Base-by-base conservation (phyloP, 805 yeast species). In the Lachancea lanzarotensis region DNA sequence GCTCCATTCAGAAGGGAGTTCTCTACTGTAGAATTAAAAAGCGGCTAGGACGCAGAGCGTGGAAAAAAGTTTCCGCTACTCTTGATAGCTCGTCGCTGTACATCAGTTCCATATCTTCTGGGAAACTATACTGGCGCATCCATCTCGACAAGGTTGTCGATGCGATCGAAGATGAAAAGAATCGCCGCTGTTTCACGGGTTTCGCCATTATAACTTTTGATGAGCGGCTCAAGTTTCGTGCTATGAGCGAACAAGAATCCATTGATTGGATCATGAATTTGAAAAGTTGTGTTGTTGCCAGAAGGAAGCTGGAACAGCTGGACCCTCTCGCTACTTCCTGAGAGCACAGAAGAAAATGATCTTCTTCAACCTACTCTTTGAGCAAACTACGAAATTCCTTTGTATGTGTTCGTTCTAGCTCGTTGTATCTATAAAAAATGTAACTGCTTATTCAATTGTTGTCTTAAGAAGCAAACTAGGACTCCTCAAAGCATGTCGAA, bases 181-280 rank as follows among this genome's bases (percentile, higher is more conserved):
- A 43, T 35, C 35, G 38, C 3, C 20, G 18, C 12, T 33, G 41
- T 35, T 52, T 52, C 20, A 49, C 52, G 4, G 38, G 41, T 11
- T 53, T 55, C 41, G 56, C 54, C 4, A 35, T 55, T 17, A 48
- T 55, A 3, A 47, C 57, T 4, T 36, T 47, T 4, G 49, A 50
- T 36, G 53, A 52, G 45, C 40, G 59, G 20, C 25, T 53, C 16
- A 47, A 51, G 34, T 50, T 55, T 18, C 48, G 46, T 19, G 54
- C 57, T 2, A 35, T 42, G 11, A 52, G 45, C 40, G 59, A 51
- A 27, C 44, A 48, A 37, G 57, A 55, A 18, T 42, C 53, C 33
- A 48, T 55, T 20, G 59, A 55, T 17, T 55, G 59, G 59, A 53
- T 55, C 15, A 51, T 55, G 26, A 50, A 48, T 38, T 45, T 53